phyloP scores from a whole-genome alignment of 306 rosid species.

The Canavalia ensiformis region DNA sequence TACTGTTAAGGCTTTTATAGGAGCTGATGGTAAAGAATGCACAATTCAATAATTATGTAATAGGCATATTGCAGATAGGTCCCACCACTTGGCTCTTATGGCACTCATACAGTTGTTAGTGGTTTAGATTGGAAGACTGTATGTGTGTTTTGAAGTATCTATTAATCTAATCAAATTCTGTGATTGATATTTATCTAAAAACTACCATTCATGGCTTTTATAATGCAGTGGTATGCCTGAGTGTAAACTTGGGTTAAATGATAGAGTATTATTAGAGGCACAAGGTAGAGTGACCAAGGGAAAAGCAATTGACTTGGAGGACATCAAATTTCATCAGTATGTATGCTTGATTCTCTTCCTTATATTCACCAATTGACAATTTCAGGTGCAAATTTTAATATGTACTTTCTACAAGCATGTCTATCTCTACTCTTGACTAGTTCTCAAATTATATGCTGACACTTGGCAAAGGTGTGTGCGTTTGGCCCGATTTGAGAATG shows the following conservation, averaged over 20 bases:
- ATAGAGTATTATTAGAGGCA: constrained; percentile 88
- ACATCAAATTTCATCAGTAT: constrained; percentile 99
- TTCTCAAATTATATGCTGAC: constrained; percentile 47
- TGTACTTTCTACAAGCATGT: constrained; percentile 32
- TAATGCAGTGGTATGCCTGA: constrained; percentile 96
- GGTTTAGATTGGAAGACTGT: constrained; percentile 24
- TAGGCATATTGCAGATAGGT: background rate
- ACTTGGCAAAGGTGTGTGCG: constrained; percentile 90
- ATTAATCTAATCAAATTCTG: constrained; percentile 17
- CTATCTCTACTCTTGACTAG: constrained; percentile 21
- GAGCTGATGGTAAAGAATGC: constrained; percentile 26
- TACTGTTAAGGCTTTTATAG: constrained; percentile 1
- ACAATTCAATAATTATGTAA: background rate
- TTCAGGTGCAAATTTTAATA: constrained; percentile 33
- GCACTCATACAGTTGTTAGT: constrained; percentile 31
- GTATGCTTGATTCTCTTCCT: constrained; percentile 58
- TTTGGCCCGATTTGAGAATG: constrained; percentile 98
- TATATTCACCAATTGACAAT: constrained; percentile 22
- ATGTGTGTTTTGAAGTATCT: constrained; percentile 24
- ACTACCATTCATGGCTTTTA: constrained; percentile 43
- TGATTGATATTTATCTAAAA: constrained; percentile 43
- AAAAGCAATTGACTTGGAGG: constrained; percentile 98
- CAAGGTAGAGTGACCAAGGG: constrained; percentile 98
- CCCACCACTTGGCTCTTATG: constrained; percentile 34
- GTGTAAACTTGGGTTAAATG: constrained; percentile 93